Evolutionary conservation across 345 rosid genomes (phyloP), one percentile per base, ranked within the genome.

Genomic region (Triadica sebifera): DNA sequence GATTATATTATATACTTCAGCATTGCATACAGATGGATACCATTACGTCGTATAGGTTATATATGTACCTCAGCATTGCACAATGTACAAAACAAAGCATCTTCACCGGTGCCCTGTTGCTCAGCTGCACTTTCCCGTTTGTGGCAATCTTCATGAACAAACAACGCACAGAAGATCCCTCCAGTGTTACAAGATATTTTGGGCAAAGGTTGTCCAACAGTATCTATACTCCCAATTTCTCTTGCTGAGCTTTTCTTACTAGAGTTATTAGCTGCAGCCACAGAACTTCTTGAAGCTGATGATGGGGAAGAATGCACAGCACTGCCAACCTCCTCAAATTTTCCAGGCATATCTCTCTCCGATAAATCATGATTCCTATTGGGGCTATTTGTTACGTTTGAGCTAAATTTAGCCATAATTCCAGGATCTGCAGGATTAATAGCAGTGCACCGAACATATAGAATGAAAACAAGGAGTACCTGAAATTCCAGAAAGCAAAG

Each of bases 351-450:
- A 69, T 82, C 88, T 75, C 81, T 89, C 17, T 68, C 81, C 10
- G 87, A 72, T 69, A 88, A 78, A 17, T 78, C 86, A 59, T 81
- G 79, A 24, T 81, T 84, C 64, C 29, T 52, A 75, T 80, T 84
- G 72, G 73, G 71, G 71, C 82, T 74, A 53, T 71, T 71, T 58
- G 80, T 73, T 29, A 73, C 77, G 65, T 66, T 68, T 13, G 80
- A 61, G 51, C 84, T 78, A 74, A 95, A 95, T 58, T 87, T 93
- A 3, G 88, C 85, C 97, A 93, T 93, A 75, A 95, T 95, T 29
- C 98, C 96, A 63, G 99, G 99, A 89, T 95, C 99, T n/a, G 98
- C 99, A 51, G 98, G 99, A 82, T 95, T 95, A 64, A 95, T 93
- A 51, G 98, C 99, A 76, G 99, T 95, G 83, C 96, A 91, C 19